Evolutionary conservation across 225 moss, liverwort and hornwort genomes (phyloP).

Genomic region (Antitrichia curtipendula): DNA sequence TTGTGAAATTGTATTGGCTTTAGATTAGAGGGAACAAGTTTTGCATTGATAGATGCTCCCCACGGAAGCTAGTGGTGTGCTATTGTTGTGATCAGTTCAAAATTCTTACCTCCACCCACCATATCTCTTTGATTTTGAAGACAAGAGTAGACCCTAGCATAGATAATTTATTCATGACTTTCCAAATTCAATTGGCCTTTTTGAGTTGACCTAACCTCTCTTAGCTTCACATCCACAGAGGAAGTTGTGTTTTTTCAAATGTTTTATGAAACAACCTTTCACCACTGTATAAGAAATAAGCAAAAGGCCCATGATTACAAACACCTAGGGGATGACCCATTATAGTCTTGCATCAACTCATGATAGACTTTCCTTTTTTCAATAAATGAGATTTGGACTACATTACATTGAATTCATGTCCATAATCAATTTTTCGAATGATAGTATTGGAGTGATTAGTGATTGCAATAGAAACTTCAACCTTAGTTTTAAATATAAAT

Average conservation of each 20-base stretch:
- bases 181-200: not conserved
- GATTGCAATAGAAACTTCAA: not conserved
- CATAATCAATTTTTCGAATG: not conserved
- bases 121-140: fast-evolving
- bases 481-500: not conserved
- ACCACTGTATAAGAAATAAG: not conserved
- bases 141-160: fast-evolving
- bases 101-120: not conserved
- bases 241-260: not conserved
- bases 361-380: too few relatives aligned
- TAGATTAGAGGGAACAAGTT: fast-evolving
- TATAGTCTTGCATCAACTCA: not conserved
- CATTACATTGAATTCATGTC: fast-evolving
- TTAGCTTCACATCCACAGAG: fast-evolving
- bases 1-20: fast-evolving
- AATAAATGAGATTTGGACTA: not conserved
- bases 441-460: not conserved
- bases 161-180: not conserved
- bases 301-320: not conserved
- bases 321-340: not conserved
- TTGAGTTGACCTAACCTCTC: not conserved
- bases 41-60: fast-evolving
- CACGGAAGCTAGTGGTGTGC: fast-evolving
- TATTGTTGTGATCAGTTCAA: fast-evolving
- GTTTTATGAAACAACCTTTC: not conserved